phyloP scores from a whole-genome alignment of 176 grass and related monocot genomes.

The Ananas comosus region DNA sequence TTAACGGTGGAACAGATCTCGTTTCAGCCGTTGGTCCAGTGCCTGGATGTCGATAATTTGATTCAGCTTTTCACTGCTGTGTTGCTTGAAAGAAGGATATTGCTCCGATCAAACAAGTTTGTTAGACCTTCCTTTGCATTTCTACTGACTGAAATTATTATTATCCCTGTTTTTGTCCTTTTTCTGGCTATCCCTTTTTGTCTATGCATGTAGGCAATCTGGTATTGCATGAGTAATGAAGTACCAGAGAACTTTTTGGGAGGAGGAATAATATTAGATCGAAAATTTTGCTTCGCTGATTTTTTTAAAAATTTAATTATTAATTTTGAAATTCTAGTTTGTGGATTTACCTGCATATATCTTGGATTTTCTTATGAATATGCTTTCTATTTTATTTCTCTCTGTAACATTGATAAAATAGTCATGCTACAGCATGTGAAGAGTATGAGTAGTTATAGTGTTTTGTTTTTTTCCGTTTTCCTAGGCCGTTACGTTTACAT shows the following conservation, averaged over 20 bases:
- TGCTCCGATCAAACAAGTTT: constrained; percentile 96
- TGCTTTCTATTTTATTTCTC: not conserved
- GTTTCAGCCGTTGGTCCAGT: constrained; percentile 94
- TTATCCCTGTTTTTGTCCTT: constrained; percentile 5
- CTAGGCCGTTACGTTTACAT: no score
- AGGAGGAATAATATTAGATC: not conserved
- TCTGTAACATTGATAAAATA: not conserved
- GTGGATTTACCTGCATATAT: no score
- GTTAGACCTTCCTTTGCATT: constrained; percentile 27
- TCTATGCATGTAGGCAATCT: not conserved
- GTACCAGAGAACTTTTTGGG: not conserved
- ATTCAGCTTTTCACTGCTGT: constrained; percentile 97
- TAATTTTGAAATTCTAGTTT: not conserved
- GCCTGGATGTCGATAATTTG: constrained; percentile 92
- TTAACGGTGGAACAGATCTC: constrained; percentile 63
- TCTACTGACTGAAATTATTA: constrained; percentile 18
- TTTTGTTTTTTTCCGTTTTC: not conserved
- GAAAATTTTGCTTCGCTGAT: not conserved
- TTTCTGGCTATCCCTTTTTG: not conserved
- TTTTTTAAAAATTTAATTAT: not conserved
- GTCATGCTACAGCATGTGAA: not conserved
- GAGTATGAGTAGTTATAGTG: not conserved
- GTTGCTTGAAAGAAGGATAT: constrained; percentile 97
- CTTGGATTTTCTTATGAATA: not conserved
- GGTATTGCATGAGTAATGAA: not conserved